These are phyloP conservation scores for Chenopodium quinoa DNA, from an alignment of 148 eudicot genomes.

Conservation along the genomic window DNA sequence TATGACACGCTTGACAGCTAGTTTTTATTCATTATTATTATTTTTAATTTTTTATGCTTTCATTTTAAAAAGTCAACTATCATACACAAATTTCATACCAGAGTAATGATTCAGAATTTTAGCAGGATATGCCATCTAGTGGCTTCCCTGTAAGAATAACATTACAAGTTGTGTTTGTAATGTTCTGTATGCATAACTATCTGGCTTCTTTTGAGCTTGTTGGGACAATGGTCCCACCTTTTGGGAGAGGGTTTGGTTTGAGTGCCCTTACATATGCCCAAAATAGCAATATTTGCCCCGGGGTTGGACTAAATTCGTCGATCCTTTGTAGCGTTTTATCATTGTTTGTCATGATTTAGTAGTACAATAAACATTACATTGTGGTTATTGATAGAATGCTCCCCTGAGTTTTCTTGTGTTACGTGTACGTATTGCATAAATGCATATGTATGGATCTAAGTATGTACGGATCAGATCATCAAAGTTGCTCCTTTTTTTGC, in stretches of 20 bases:
- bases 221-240: background rate
- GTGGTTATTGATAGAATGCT: background rate
- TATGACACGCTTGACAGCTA: background rate
- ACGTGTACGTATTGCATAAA: background rate
- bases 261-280: background rate
- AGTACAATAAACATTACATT: background rate
- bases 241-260: background rate
- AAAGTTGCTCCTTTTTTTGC: background rate
- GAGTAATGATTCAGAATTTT: background rate
- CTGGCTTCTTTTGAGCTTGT: background rate
- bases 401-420: background rate
- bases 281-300: too few species aligned
- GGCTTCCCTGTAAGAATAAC: slow-evolving; percentile 13
- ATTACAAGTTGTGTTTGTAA: background rate
- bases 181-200: background rate
- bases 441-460: background rate
- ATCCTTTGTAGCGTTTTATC: too few species aligned
- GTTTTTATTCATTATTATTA: too few species aligned
- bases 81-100: background rate
- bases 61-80: slow-evolving; percentile 7
- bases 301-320: too few species aligned
- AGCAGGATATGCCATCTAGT: background rate
- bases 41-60: too few species aligned
- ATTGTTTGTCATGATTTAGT: too few species aligned
- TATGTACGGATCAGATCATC: background rate